Evolutionary conservation across 257 asterid species (phyloP), one percentile per base, ranked within the genome.

Genomic region (Cordia subcordata): DNA sequence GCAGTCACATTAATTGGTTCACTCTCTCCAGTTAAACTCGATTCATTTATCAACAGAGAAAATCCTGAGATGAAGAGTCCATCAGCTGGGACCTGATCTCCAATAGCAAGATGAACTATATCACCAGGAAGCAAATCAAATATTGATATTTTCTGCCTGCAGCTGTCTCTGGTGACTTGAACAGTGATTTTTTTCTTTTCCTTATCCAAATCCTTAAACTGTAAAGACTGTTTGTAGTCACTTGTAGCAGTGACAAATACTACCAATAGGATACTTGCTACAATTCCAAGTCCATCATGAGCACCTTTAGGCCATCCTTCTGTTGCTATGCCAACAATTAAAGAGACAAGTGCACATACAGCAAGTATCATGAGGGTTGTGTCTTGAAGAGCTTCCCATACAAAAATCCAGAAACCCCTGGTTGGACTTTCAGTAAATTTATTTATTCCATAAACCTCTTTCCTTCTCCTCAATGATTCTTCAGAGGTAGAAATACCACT

Each of bases 221-320:
- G 96, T 66, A 88, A 78, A 1, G 96, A 85, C 71, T 88, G 96
- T 59, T 70, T 83, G 60, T 83, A 85, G 60, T 88, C 96, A 64
- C 96, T 85, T 5, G 90, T 78, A 39, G 96, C 96, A 42, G 96
- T 88, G 67, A 88, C 96, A 61, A 85, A 85, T 61, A 88, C 96
- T 47, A 88, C 96, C 51, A 88, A 82, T 57, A 88, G 80, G 55
- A 88, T 88, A 77, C 96, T 88, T 11, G 96, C 96, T 60, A 79
- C 93, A 45, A 88, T 88, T 53, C 96, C 96, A 61, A 88, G 88
- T 39, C 96, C 96, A 64, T 88, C 96, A 61, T 88, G 96, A 64
- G 95, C 95, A 17, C 96, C 96, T 61, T 67, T 79, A 5, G 95
- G 96, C 96, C 96, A 88, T 62, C 96, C 96, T 78, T 88, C 96